Conservation (phyloP, 768 basidiomycete genomes). For the Leccinum subgranulosum region DNA sequence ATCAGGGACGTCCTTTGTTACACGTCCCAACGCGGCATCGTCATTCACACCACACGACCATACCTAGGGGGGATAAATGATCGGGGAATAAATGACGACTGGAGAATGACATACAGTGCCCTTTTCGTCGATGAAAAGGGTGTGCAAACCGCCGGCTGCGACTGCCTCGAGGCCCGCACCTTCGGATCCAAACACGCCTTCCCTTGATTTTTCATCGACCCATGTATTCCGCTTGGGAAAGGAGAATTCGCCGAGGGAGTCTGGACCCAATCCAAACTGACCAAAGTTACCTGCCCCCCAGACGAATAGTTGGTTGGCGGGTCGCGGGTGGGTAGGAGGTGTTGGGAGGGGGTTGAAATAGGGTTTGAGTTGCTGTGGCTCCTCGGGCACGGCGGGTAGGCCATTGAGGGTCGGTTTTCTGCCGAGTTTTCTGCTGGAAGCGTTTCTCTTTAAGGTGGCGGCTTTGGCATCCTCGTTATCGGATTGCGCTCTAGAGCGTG, state of each 20-base stretch:
- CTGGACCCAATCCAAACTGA: constrained; percentile 89
- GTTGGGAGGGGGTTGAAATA: constrained; percentile 67
- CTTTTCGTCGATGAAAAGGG: constrained; percentile 82
- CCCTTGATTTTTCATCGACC: constrained; percentile 71
- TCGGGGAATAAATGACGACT: neutral
- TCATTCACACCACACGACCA: constrained; percentile 90
- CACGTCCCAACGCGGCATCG: constrained; percentile 81
- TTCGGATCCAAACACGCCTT: constrained; percentile 66
- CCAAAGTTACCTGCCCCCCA: constrained; percentile 96
- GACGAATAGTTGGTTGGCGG: constrained; percentile 71
- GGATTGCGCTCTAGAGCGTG: constrained; percentile 38
- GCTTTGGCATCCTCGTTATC: constrained; percentile 40
- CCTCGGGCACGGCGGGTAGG: constrained; percentile 28
- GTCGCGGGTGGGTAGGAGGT: constrained; percentile 54
- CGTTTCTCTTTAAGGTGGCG: constrained; percentile 23
- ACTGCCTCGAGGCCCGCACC: constrained; percentile 81
- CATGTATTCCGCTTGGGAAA: constrained; percentile 76
- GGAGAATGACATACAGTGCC: constrained; percentile 66
- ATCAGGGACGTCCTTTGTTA: constrained; percentile 58
- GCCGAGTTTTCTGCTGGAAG: constrained; percentile 25
- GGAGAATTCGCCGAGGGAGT: constrained; percentile 63
- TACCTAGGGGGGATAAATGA: constrained; percentile 42
- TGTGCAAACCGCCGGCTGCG: constrained; percentile 85
- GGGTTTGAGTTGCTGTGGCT: constrained; percentile 44
- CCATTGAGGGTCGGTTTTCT: constrained; percentile 32